Evolutionary conservation across 352 stramenopile genomes (phyloP), one percentile per base, ranked within the genome.

Genomic region (Globisporangium megalacanthum): DNA sequence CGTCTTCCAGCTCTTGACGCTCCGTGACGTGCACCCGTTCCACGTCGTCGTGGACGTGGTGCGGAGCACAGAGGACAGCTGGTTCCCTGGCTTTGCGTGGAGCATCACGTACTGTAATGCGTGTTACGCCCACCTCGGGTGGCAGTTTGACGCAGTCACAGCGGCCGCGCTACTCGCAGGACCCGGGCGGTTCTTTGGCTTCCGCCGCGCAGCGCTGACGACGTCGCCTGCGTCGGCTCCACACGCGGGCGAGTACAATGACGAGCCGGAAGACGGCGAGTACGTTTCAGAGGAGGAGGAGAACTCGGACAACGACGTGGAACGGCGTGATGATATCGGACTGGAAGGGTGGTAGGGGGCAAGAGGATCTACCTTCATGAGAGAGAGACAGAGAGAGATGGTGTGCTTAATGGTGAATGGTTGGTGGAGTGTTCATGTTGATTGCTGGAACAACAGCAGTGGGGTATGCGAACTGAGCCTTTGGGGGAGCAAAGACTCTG

Each of bases 21-120:
- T 94, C 50, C 69, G 73, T 2, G 62, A 77, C 2, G 73, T 94
- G 4, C 48, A 81, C 20, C 58, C 48, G 8, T 67, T 70, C 22
- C 64, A 71, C 35, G 64, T 89, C 14, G 68, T 82, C 39, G 64
- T 85, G 10, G 69, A 83, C 52, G 61, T 65, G n/a, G 47, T 45
- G 14, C 74, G 62, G 2, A 88, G 72, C 49, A 82, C 73, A 0
- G 52, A 89, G 37, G 83, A 92, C 58, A 87, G 77, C 44, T 94
- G 85, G 85, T 94, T 93, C 56, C 65, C 76, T 1, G 80, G 81
- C 4, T 94, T 90, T 58, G 59, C 79, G 29, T 94, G 85, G 85
- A 92, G 83, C 60, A 89, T 91, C 46, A 73, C 77, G 56, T 71
- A 89, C 60, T 94, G 85, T 51, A 66, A 68, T 49, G 60, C 67